Evolutionary conservation across 2,329 filamentous ascomycete genomes (phyloP), one percentile per base, ranked within the genome.

Genomic region (Chlorencoelia australis): DNA sequence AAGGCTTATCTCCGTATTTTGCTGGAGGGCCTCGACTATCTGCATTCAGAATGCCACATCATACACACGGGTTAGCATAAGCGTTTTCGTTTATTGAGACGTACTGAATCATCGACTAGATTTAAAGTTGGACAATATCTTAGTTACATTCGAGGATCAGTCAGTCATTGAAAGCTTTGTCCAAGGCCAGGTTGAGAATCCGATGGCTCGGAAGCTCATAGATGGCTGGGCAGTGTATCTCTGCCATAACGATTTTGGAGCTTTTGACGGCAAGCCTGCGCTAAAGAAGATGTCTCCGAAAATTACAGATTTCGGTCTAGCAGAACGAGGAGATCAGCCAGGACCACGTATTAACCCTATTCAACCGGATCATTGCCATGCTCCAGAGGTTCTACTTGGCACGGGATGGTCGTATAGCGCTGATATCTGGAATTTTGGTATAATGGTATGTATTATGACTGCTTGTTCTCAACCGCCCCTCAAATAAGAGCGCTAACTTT

Each of bases 271-370:
- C 20, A 35, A 35, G 22, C 22, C 21, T 24, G 21, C 21, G 21
- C 21, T 24, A 24, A 24, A 24, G 21, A 24, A 24, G 21, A 24
- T 24, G 21, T 24, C 21, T 11, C 21, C 21, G 21, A 24, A 24
- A 24, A 24, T 24, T 24, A 24, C 21, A 24, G 68, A 73, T 43
- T 68, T 72, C 40, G 66, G 67, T 7, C 64, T 65, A 0, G 66
- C 65, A 3, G 53, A 68, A 2, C 1, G 7, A 0, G 61, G 62
- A 2, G 57, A 60, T 15, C 11, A 60, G 63, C 32, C 25, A 32
- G 5, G 51, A 61, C 5, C 54, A 62, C 26, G 45, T 60, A 0
- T 60, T 64, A 35, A 62, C 64, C 0, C 41, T 59, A 11, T 39
- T 60, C 3, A 65, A 65, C 44, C 28, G 35, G 7, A 24, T 24